Evolutionary conservation across 768 basidiomycete species (phyloP).

Genomic region (Strobilomyces dryophilus): DNA sequence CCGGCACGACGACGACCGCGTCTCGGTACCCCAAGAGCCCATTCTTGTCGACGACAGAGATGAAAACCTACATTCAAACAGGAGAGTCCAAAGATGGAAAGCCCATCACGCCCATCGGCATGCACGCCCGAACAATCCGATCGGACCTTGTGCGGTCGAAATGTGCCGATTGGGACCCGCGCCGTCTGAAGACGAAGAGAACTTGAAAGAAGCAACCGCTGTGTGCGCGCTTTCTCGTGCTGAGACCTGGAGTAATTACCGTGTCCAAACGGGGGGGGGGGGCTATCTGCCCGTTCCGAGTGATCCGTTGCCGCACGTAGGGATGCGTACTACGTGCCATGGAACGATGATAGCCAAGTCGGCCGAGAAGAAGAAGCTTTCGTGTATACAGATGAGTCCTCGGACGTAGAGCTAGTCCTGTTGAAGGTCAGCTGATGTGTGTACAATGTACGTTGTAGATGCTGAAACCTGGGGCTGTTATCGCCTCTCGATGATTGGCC

Average conservation of each 20-base stretch:
- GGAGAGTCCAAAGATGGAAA: neutral
- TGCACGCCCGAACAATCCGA: neutral
- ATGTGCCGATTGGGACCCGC: constrained; percentile 1
- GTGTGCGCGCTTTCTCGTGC: too few species aligned
- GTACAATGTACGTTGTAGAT: too few species aligned
- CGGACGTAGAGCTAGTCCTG: too few species aligned
- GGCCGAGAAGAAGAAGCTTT: too few species aligned
- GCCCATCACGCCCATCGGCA: neutral
- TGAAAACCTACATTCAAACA: neutral
- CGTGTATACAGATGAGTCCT: too few species aligned
- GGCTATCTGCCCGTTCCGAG: neutral
- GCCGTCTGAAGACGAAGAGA: neutral
- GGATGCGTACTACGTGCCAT: too few species aligned
- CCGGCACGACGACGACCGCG: neutral
- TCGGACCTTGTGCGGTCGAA: constrained; percentile 7
- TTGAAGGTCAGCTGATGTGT: too few species aligned
- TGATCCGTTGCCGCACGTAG: neutral
- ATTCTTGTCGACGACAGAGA: neutral
- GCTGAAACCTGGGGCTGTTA: too few species aligned
- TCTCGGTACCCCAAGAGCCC: neutral
- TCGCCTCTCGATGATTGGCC: too few species aligned
- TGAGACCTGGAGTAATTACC: constrained; percentile 3
- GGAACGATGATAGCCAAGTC: too few species aligned
- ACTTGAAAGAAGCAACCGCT: neutral
- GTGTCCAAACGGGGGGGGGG: neutral